Percentiles rank a stretch among this genome's conserved stretches.
Evolutionary conservation across 2,329 filamentous ascomycete species (phyloP).

Genomic region (Phymatotrichopsis omnivora): DNA sequence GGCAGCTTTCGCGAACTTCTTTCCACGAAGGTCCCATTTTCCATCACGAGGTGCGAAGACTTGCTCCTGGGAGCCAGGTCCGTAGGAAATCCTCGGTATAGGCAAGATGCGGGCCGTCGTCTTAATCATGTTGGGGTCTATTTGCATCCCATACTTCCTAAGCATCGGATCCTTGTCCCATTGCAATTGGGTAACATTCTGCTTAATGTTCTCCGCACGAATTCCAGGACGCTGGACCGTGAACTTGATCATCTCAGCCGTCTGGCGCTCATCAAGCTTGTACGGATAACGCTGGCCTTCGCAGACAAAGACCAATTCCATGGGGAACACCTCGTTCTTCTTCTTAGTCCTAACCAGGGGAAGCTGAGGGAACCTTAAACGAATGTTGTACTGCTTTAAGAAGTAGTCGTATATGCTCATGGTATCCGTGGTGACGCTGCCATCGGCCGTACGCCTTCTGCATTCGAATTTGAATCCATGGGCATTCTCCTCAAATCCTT

Average conservation of each 20-base stretch:
- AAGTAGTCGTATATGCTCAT: slow-evolving; percentile 49
- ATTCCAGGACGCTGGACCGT: slow-evolving; percentile 60
- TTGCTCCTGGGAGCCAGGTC: slow-evolving; percentile 28
- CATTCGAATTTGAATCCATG: slow-evolving; percentile 49
- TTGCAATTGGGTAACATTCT: slow-evolving; percentile 55
- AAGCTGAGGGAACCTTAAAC: slow-evolving; percentile 41
- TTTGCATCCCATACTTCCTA: slow-evolving; percentile 59
- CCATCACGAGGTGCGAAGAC: slow-evolving; percentile 41
- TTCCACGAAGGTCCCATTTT: slow-evolving; percentile 78
- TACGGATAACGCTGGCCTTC: slow-evolving; percentile 50
- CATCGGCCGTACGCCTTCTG: slow-evolving; percentile 40
- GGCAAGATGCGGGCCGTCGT: slow-evolving; percentile 60
- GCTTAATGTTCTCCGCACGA: slow-evolving; percentile 58
- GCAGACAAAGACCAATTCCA: slow-evolving; percentile 45
- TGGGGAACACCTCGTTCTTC: slow-evolving; percentile 47
- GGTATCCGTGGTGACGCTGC: slow-evolving; percentile 44
- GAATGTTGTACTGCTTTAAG: slow-evolving; percentile 44
- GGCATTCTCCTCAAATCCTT: slow-evolving; percentile 42
- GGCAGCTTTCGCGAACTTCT: slow-evolving; percentile 64
- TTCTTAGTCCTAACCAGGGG: slow-evolving; percentile 49
- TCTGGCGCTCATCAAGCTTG: slow-evolving; percentile 55
- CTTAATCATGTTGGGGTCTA: slow-evolving; percentile 53
- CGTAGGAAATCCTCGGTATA: slow-evolving; percentile 62
- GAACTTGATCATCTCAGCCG: slow-evolving; percentile 81
- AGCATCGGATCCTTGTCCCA: slow-evolving; percentile 63